Base-by-base conservation (phyloP, 2,329 filamentous ascomycete genomes). In the Arthrinium phaeospermum region DNA sequence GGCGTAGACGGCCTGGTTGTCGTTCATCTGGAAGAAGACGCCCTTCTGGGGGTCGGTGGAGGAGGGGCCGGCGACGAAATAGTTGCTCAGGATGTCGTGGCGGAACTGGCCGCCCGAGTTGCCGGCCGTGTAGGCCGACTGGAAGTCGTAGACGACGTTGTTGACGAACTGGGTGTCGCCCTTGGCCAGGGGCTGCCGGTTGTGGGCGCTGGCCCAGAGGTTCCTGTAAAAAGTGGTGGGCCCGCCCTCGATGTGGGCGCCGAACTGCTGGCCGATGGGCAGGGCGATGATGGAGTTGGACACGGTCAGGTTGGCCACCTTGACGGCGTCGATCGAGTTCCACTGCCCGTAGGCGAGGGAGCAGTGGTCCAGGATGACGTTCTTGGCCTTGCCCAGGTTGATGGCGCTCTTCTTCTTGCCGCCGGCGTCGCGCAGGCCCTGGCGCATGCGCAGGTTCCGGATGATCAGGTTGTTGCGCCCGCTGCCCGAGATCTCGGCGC, bases 91-190 rank as follows among this genome's bases (percentile, higher is more conserved):
- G 49, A 86, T 82, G 51, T 86, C 83, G 45, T 76, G 75, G 1
- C 71, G 71, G 41, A 76, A 76, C 13, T 44, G 53, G 1, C 74
- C 75, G 24, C 75, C 72, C 2, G 75, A 75, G 69, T 76, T 73
- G 2, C 67, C 75, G 8, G 74, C 71, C 0, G 79, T 83, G 44
- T 83, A 81, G 10, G 80, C 83, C 46, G 78, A 75, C 7, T 84
- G 83, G 78, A 83, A 86, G 72, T 86, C 85, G 76, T 86, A 86
- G 1, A 86, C 76, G 2, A 86, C 81, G 41, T 86, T 85, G 74
- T 86, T 86, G 53, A 82, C 83, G 73, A 78, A 79, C 57, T 85
- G 83, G 46, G 85, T 86, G 0, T 83, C 80, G 2, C 83, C 83
- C 72, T 86, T 86, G 49, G 85, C 82, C 61, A 85, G 85, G 0